Base-by-base conservation (phyloP, 2,329 filamentous ascomycete species). In the Epichloe gansuensis region DNA sequence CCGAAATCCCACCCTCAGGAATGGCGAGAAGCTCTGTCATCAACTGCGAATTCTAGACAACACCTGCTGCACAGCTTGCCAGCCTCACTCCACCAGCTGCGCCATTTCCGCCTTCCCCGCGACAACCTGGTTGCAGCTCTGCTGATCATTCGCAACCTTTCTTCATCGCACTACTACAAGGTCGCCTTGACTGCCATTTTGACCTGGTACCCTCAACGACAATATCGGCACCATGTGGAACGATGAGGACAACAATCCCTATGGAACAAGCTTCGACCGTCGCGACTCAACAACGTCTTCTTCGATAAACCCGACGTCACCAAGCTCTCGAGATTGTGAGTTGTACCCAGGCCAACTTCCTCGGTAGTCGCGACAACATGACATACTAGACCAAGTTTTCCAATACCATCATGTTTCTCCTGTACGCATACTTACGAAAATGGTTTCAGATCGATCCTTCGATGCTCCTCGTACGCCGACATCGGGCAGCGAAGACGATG, bases 161-260 rank as follows among this genome's bases (percentile, higher is more conserved):
- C 41, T 15, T 46, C 50, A 46, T 43, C 47, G 46, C 53, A 21
- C 38, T 45, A 34, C 48, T 28, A 28, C 4, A 28, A 11, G 21
- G 7, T 21, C 39, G 15, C 37, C 37, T 47, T 37, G n/a, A 23
- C 23, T 38, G 51, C 46, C n/a, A n/a, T 25, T 44, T 44, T 15
- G 42, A 43, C 21, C 23, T n/a, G 15, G 37, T 28, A 52, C 41
- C 3, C 52, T 34, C 34, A 31, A 23, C 41, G 44, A 35, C 2
- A 8, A 7, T 21, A 25, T 48, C 46, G 53, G 49, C 62, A 62
- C 45, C 51, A 97, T 97, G 91, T 97, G 91, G 91, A 94, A 96
- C 78, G 91, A 97, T 75, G 91, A 97, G 73, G 67, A 97, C 66
- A 97, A 97, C 72, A 97, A 97, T 68, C 91, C 91, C 5, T 96